Evolutionary conservation across 257 asterid species (phyloP).

Genomic region (Osmanthus fragrans): DNA sequence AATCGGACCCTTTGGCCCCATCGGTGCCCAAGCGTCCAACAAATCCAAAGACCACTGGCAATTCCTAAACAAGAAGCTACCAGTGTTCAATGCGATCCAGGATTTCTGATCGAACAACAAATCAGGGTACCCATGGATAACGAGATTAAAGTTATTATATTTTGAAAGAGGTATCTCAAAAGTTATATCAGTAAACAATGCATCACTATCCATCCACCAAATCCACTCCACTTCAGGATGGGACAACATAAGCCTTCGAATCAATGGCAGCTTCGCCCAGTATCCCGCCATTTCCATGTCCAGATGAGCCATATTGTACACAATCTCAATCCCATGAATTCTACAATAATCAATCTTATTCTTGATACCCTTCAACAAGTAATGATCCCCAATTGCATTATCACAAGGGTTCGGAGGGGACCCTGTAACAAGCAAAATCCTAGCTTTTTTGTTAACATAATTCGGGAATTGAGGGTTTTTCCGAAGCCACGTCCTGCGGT

Average conservation of each 20-base stretch:
- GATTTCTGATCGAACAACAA: conserved; percentile 48
- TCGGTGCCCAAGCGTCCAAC: conserved; percentile 55
- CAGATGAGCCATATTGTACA: conserved; percentile 50
- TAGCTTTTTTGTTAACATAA: conserved; percentile 37
- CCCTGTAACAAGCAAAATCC: conserved; percentile 45
- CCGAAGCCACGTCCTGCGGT: conserved; percentile 50
- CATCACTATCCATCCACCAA: conserved; percentile 67
- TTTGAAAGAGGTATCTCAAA: conserved; percentile 42
- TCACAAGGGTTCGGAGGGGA: conserved; percentile 50
- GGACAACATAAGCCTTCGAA: conserved; percentile 51
- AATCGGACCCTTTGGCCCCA: conserved; percentile 45
- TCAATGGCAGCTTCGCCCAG: conserved; percentile 51
- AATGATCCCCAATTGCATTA: conserved; percentile 54
- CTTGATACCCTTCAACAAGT: conserved; percentile 45
- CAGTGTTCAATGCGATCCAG: conserved; percentile 51
- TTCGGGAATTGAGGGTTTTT: conserved; percentile 43
- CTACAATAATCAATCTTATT: conserved; percentile 57
- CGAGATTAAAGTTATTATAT: conserved; percentile 39
- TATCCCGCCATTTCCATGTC: conserved; percentile 57
- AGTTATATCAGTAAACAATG: conserved; percentile 47
- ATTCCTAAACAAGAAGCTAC: conserved; percentile 48
- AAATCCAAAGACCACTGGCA: conserved; percentile 56
- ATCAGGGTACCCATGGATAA: conserved; percentile 52
- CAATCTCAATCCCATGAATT: conserved; percentile 53
- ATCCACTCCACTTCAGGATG: conserved; percentile 60